Evolutionary conservation across 768 basidiomycete species (phyloP).

Genomic region (Suillus occidentalis): DNA sequence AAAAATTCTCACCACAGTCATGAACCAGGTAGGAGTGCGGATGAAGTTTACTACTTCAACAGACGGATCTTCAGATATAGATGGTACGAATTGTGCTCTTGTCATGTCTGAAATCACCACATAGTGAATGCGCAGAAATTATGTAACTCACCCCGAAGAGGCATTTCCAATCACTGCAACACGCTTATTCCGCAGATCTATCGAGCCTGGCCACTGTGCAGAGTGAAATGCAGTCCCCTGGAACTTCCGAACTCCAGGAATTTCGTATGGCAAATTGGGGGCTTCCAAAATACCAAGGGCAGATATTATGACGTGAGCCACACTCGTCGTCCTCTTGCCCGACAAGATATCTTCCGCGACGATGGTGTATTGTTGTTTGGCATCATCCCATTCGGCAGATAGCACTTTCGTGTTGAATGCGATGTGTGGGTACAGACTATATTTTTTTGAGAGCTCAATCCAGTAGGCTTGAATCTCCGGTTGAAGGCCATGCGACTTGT

Average conservation of each 20-base stretch:
- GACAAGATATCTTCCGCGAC: neutral
- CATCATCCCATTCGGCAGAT: conserved; percentile 43
- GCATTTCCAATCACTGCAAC: neutral
- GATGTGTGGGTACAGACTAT: conserved; percentile 41
- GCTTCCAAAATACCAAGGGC: neutral
- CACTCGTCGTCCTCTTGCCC: neutral
- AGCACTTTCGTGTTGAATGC: conserved; percentile 44
- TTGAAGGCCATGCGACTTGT: neutral
- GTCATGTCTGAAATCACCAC: neutral
- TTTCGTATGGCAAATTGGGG: conserved; percentile 16
- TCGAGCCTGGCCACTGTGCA: conserved; percentile 44
- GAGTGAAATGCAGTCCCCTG: conserved; percentile 55
- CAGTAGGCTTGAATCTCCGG: conserved; percentile 41
- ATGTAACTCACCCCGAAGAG: neutral
- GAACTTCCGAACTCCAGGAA: conserved; percentile 40
- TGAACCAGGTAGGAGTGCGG: conserved; percentile 63
- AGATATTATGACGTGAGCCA: neutral
- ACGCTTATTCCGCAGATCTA: conserved; percentile 34
- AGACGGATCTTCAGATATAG: conserved; percentile 18
- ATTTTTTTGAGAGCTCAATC: conserved; percentile 40
- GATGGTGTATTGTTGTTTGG: neutral
- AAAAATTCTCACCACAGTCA: conserved; percentile 39
- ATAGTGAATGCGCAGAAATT: neutral
- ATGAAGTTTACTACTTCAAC: conserved; percentile 57
- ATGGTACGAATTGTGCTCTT: neutral